Base-by-base conservation (phyloP, 495 filamentous ascomycete species). In the Pseudomonodictys pantanalensis region DNA sequence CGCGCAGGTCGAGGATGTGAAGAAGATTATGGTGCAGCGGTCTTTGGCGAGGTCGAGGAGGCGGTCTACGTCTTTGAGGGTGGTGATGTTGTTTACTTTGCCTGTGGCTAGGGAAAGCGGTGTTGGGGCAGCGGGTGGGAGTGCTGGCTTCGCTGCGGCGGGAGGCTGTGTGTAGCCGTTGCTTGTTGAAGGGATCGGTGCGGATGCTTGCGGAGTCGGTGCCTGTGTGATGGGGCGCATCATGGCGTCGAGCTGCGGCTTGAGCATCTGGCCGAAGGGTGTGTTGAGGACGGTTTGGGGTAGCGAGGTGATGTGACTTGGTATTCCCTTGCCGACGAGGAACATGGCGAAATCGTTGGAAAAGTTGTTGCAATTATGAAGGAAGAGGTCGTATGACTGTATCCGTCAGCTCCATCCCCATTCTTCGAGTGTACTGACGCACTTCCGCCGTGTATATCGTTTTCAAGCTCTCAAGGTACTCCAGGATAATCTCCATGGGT, bases 311-410 rank as follows among this genome's bases (percentile, higher is more conserved):
- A 98, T 97, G 58, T 95, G 87, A 0, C 83, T 79, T 10, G 93
- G 93, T 57, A 98, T 97, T 9, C 88, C 85, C 66, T 83, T 87
- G 20, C 93, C 92, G n/a, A 95, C 75, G 1, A 97, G 77, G 56
- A 98, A 97, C 76, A 86, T 95, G 44, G 88, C 75, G 62, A 98
- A 83, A 60, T 97, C 93, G 68, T 97, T 92, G 3, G 90, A 66
- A 41, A 98, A 98, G 77, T 97, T 97, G 75, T 98, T 97, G 81
- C 93, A 97, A 68, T 98, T 98, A 68, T 96, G 92, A 33, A 86
- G 76, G 71, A 90, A 90, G 2, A 96, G 77, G 70, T 95, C 89
- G 67, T 97, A 97, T 0, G 88, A 90, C 86, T 91, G 64, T 22
- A 25, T 26, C n/a, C 28, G 32, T 24, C 20, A 39, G 1, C 17